phyloP scores from a whole-genome alignment of 768 basidiomycete species.

The Lentinula raphanica region DNA sequence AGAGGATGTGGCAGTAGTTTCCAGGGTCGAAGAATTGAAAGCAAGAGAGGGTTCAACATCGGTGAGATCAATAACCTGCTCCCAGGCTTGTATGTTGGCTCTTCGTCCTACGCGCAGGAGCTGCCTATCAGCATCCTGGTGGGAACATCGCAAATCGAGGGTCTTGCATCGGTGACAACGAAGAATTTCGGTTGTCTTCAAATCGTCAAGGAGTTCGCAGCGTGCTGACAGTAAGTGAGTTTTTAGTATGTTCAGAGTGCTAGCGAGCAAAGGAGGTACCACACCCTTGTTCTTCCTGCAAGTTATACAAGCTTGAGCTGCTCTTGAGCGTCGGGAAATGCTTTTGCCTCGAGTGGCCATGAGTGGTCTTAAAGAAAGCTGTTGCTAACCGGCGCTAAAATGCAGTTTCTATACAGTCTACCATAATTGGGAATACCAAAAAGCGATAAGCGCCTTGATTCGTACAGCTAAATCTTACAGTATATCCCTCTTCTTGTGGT shows the following conservation, averaged over 20 bases:
- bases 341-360: not conserved
- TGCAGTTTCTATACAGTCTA: not conserved
- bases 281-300: not conserved
- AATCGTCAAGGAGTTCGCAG: not conserved
- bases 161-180: slow-evolving; percentile 2
- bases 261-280: not conserved
- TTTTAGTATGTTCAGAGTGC: no score
- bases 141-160: not conserved
- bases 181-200: not conserved
- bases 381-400: not conserved
- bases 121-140: not conserved
- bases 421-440: not conserved
- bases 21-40: not conserved
- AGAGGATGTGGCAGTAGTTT: not conserved
- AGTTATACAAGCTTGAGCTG: not conserved
- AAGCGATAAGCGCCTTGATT: not conserved
- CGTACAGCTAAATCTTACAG: no score
- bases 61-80: not conserved
- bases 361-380: not conserved
- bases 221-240: not conserved
- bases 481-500: no score
- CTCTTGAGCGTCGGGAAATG: not conserved
- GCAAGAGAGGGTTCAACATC: not conserved
- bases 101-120: not conserved
- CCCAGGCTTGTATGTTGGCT: not conserved